Base-by-base conservation (phyloP, 345 rosid species). In the Dipteronia sinensis region DNA sequence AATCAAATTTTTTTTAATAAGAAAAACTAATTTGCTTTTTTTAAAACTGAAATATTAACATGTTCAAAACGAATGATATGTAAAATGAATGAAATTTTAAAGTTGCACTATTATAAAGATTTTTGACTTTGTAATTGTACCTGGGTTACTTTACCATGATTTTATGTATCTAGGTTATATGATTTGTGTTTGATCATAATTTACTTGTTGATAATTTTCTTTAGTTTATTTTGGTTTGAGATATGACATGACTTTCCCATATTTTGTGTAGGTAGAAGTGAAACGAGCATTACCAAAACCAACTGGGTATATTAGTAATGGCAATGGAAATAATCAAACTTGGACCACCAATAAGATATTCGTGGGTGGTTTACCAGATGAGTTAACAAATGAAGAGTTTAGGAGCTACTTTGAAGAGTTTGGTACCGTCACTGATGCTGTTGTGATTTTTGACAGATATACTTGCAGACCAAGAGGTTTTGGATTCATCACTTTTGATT, bases 401-500 rank as follows among this genome's bases (percentile, higher is more conserved):
- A 69, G 38, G 62, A 40, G 29, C 8, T 78, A 69, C 51, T 82
- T 78, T 22, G 82, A 74, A 34, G 25, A 25, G 2, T 82, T 62
- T 42, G 85, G 85, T 1, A 19, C n/a, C 2, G 47, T 78, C 7
- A 47, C 6, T 5, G 79, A 74, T 58, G 63, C 58, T 0, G 73
- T 71, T 20, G 55, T 82, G 47, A 66, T 82, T 27, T 23, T 20
- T 23, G 66, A 82, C 31, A 79, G 53, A 67, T 49, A 29, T 8
- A 68, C 12, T 0, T 31, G 59, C 0, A 72, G 56, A 23, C 51
- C 80, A 1, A 59, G 82, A 13, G 80, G 85, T 13, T 82, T 82
- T 25, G 85, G 82, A 0, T 82, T 78, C 20, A 27, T 82, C 6
- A 79, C 79, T 4, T 82, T 79, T 62, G 77, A 75, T 34, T 65